phyloP scores from a whole-genome alignment of 176 grass and related monocot genomes.

The Aegilops bicornis region DNA sequence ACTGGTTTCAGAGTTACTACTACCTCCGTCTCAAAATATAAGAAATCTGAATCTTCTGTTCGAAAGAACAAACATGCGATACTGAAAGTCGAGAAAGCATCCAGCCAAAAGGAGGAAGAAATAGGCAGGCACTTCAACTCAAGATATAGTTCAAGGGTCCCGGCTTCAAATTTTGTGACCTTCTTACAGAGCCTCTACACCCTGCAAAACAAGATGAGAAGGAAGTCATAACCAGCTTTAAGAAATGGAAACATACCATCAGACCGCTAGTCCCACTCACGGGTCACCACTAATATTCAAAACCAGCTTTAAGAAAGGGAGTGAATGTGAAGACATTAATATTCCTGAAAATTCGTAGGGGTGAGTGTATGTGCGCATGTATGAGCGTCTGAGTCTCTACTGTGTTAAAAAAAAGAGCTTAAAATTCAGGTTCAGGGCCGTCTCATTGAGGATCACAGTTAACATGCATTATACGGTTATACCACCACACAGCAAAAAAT shows the following conservation, averaged over 20 bases:
- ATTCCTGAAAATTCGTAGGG: too few species aligned
- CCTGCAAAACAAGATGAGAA: too few species aligned
- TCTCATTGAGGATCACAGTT: background rate
- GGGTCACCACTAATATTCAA: background rate
- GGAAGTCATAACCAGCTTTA: too few species aligned
- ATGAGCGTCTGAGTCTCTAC: too few species aligned
- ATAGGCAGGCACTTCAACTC: background rate
- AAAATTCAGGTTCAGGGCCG: background rate
- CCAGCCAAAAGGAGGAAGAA: background rate
- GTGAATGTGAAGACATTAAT: background rate
- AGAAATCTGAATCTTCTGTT: background rate
- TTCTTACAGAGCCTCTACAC: too few species aligned
- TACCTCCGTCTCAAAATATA: too few species aligned
- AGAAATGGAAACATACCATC: background rate
- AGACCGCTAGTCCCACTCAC: background rate
- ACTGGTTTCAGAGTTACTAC: too few species aligned
- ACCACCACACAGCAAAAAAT: background rate
- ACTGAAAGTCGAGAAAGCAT: background rate
- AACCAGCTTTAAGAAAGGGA: background rate
- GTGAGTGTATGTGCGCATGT: too few species aligned
- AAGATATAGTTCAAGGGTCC: background rate
- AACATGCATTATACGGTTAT: background rate
- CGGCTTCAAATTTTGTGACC: too few species aligned
- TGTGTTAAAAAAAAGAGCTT: too few species aligned
- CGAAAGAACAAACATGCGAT: background rate